These are phyloP conservation scores for Delphinella strobiligena DNA, from an alignment of 2,329 filamentous ascomycete genomes.

Conservation along the genomic window DNA sequence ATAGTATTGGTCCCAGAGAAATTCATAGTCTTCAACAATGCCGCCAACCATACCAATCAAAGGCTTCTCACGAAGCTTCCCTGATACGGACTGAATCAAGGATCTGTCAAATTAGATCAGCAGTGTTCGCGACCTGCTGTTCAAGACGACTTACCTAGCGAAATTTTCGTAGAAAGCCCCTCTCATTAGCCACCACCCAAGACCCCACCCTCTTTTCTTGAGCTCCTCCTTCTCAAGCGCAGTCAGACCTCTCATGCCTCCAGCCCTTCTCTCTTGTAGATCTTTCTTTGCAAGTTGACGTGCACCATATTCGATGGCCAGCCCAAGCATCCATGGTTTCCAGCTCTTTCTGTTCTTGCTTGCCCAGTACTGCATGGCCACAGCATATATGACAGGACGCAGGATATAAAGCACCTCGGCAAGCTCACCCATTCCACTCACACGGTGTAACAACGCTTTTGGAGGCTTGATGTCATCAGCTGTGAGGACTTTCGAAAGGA, in stretches of 20 bases:
- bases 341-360: conserved; percentile 69
- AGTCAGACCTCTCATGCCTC: conserved; percentile 64
- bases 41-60: conserved; percentile 72
- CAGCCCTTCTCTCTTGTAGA: conserved; percentile 49
- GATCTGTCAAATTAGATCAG: conserved; percentile 29
- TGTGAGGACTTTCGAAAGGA: conserved; percentile 80
- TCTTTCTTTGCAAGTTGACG: conserved; percentile 68
- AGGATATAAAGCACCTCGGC: conserved; percentile 90
- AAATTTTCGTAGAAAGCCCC: conserved; percentile 95
- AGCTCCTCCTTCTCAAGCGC: conserved; percentile 83
- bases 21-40: conserved; percentile 91
- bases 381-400: conserved; percentile 74
- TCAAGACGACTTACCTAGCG: conserved; percentile 44
- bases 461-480: conserved; percentile 95
- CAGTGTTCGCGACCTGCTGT: conserved; percentile 1
- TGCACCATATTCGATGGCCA: conserved; percentile 76
- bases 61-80: conserved; percentile 57
- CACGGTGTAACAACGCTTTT: conserved; percentile 68
- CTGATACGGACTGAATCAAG: conserved; percentile 57
- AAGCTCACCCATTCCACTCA: conserved; percentile 60
- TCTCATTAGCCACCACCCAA: conserved; percentile 93
- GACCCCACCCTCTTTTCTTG: conserved; percentile 73
- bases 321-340: conserved; percentile 81
- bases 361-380: conserved; percentile 63
- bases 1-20: conserved; percentile 96